Evolutionary conservation across 495 filamentous ascomycete genomes (phyloP), one percentile per base, ranked within the genome.

Genomic region (Xylaria grammica): DNA sequence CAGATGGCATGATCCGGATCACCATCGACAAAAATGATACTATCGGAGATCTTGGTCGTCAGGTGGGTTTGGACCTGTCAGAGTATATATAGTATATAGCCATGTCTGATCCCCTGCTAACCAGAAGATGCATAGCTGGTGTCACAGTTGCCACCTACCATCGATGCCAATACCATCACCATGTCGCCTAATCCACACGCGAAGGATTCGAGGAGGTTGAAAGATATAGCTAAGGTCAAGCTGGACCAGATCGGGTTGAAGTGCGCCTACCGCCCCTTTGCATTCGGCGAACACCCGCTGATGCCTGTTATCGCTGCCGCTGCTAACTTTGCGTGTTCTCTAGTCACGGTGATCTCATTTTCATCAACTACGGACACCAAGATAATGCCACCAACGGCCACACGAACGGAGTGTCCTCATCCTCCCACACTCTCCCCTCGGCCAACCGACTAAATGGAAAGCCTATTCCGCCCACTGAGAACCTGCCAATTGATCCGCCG

Each of bases 291-390:
- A 11, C 22, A 22, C n/a, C 19, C 34, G 40, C 26, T 27, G 34
- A 56, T 48, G 56, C n/a, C 22, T 36, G 6, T 9, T 57, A 54
- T 22, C 20, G 24, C 8, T 58, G 26, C 27, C n/a, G 52, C 15
- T 48, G 51, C 62, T 60, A 30, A 65, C 20, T 60, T 45, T 64
- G 48, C 53, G 69, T 49, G 66, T 29, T 34, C 50, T 55, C 42
- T 50, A 97, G 93, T 55, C 91, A 99, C 75, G 95, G 95, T 42
- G 93, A 96, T 68, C 86, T 96, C 66, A 84, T 99, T 30, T 99
- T 89, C 75, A 73, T 98, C 63, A 89, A 84, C 62, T 99, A 96
- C 77, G 75, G 84, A 69, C 83, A 89, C 62, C 68, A 72, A 29
- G 65, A 73, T 52, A 46, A 69, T 62, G 44, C 64, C 40, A 10